Evolutionary conservation across 352 stramenopile genomes (phyloP), one percentile per base, ranked within the genome.

Genomic region (Globisporangium barbulae): DNA sequence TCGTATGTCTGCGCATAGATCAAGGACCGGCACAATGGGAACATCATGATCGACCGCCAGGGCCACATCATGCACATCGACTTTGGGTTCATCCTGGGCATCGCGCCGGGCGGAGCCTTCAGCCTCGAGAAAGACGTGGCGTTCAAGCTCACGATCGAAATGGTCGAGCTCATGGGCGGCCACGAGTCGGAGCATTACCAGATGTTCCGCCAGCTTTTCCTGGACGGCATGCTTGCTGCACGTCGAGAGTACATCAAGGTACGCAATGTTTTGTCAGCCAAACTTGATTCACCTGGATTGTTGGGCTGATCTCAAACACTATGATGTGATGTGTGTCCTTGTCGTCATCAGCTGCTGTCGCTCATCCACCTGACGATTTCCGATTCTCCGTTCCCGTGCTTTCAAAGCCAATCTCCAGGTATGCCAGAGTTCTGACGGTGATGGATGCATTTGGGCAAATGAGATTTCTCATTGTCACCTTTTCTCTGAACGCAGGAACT

Each of bases 21-120:
- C 62, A 98, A 98, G 63, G 96, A 99, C 71, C 78, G 93, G 3
- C 96, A 99, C 81, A 99, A 99, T 70, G 96, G 94, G 9, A 98
- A 98, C 72, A 97, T 98, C 55, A 96, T 98, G 81, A 87, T 98
- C 39, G 92, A 98, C 67, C 88, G 73, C 22, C 61, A 79, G 39
- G 94, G 95, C 8, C 90, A 96, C 72, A 69, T 99, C 12, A 91
- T 98, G 61, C 92, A 98, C 77, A 99, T 99, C 69, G 96, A 99
- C 72, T 99, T 98, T 79, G 96, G 96, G 12, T 99, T 99, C 75
- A 90, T 98, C 39, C 87, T 99, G 56, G 91, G 92, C 42, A 97
- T 94, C 77, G 93, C 85, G 21, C 94, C 95, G 12, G 96, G 94
- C 57, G 93, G 97, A 44, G 86, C 96, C 55, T 98, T 98, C 68